These are phyloP conservation scores for Lobulomyces angularis DNA, from an alignment of 192 early-diverging fungal species.

Conservation along the genomic window DNA sequence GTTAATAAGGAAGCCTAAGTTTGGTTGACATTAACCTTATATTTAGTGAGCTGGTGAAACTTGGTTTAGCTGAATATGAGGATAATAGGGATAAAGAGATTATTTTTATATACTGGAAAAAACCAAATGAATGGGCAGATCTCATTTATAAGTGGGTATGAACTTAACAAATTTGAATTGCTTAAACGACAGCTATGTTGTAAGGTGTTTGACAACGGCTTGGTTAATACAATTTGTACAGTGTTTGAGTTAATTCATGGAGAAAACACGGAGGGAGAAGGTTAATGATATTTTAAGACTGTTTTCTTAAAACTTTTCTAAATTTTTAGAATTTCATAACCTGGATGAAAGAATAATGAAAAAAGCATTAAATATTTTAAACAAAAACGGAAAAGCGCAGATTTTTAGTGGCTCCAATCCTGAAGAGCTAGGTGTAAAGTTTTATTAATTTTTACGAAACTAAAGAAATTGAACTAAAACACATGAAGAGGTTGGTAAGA, in stretches of 20 bases:
- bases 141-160: conserved; percentile 72
- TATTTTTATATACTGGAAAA: conserved; percentile 74
- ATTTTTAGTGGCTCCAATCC: conserved; percentile 51
- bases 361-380: conserved; percentile 66
- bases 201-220: conserved; percentile 54
- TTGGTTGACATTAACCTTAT: no score
- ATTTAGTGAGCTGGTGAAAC: conserved; percentile 59
- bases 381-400: conserved; percentile 70
- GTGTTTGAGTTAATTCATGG: conserved; percentile 80
- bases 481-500: no score
- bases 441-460: conserved; percentile 52
- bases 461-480: no score
- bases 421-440: conserved; percentile 73
- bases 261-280: conserved; percentile 60
- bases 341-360: conserved; percentile 60
- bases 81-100: conserved; percentile 23
- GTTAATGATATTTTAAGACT: conserved; percentile 22
- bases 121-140: conserved; percentile 80
- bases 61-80: conserved; percentile 49
- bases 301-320: neutral
- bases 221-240: conserved; percentile 72
- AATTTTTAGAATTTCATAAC: conserved; percentile 62
- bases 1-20: no score
- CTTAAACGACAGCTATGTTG: neutral
- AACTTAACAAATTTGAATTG: neutral